Percentiles rank a stretch among this genome's conserved stretches.
phyloP scores from a whole-genome alignment of 768 basidiomycete genomes.

The Roridomyces roridus region DNA sequence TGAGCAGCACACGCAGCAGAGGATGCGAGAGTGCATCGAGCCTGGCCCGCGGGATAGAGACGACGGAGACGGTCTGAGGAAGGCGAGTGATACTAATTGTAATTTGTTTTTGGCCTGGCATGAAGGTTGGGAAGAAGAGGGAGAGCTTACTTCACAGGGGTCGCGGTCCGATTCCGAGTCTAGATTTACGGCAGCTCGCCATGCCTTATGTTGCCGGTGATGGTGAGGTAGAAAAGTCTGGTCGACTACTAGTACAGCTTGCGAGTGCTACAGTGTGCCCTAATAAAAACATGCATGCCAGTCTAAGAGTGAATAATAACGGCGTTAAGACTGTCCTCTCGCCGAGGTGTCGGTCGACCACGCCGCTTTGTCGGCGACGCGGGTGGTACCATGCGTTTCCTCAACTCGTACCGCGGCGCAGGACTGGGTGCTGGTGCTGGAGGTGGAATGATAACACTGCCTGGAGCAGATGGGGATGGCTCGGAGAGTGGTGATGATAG shows the following conservation, averaged over 20 bases:
- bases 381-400: conserved; percentile 8
- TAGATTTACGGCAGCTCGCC: too few species aligned
- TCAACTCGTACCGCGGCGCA: conserved; percentile 14
- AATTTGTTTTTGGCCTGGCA: conserved; percentile 32
- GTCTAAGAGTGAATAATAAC: conserved; percentile 9
- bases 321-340: conserved; percentile 12
- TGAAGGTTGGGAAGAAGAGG: too few species aligned
- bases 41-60: conserved; percentile 77
- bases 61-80: conserved; percentile 72
- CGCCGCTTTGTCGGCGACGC: conserved; percentile 10
- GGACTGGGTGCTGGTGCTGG: not conserved
- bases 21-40: conserved; percentile 63
- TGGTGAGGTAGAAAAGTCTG: too few species aligned
- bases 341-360: conserved; percentile 1
- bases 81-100: conserved; percentile 78
- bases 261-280: not conserved
- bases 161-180: too few species aligned
- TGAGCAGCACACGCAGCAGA: conserved; percentile 72
- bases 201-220: too few species aligned
- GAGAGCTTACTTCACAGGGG: too few species aligned
- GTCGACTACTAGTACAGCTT: too few species aligned
- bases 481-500: conserved; percentile 28
- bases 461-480: not conserved
- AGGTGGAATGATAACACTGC: not conserved
- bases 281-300: not conserved